Base-by-base conservation (phyloP, 805 yeast genomes). In the Metschnikowia orientalis region DNA sequence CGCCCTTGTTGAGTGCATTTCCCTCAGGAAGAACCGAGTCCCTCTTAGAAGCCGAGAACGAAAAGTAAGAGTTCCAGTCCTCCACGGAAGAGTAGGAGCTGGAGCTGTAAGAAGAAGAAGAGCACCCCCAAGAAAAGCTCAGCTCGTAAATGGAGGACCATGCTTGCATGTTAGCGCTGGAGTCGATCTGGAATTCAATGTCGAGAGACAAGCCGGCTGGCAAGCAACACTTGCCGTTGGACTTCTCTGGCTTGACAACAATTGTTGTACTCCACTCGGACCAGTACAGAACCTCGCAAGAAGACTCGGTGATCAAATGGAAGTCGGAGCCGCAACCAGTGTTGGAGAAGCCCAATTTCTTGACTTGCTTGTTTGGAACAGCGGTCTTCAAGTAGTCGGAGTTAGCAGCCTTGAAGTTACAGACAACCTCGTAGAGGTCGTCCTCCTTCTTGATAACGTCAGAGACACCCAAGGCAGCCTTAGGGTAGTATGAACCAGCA, bases 221-320 rank as follows among this genome's bases (percentile, higher is more conserved):
- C 28, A 35, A 32, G 23, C 39, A 35, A 18, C 39, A 35, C 14
- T 23, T 35, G n/a, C 39, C 39, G 22, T 28, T 21, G 5, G 19
- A 16, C 18, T 16, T 14, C n/a, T 33, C 30, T 1, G 40, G 38
- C 25, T 31, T 37, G 6, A 37, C 38, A 7, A 20, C 18, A 13
- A 37, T 30, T 6, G 34, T 11, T 4, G 40, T 33, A 25, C 34
- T 28, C 40, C 40, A 37, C 20, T 33, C 26, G 15, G 20, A 23
- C 40, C 40, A 37, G 8, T 12, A 12, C 5, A 14, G 8, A 6
- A 37, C 33, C 7, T 15, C 10, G 24, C 28, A 32, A 4, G 16
- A 8, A 12, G 23, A 18, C 9, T 24, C 29, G 21, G 20, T 14
- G 15, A 36, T 27, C 33, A 32, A 32, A 14, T 24, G n/a, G 25